Base-by-base conservation (phyloP, 768 basidiomycete species). In the Leccinum arenicola region DNA sequence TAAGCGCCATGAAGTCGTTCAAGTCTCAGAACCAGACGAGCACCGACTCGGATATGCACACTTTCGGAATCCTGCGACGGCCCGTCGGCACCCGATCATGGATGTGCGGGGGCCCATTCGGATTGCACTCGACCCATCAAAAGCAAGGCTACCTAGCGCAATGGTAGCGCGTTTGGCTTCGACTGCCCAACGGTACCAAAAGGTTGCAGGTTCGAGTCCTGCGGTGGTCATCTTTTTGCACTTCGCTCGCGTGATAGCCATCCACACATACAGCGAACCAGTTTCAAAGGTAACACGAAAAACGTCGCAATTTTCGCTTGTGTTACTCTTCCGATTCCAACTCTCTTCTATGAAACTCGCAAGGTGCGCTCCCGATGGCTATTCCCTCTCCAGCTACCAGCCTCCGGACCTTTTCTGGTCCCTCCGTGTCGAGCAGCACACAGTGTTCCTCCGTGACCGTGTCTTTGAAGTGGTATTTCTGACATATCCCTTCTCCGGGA, bases 171-270 rank as follows among this genome's bases (percentile, higher is more conserved):
- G 88, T 91, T 89, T 90, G 88, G 88, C 88, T 91, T 91, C 89
- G 88, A 89, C 82, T 67, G 85, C 84, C 78, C 64, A 75, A 77
- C 75, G 84, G 77, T 62, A 91, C 89, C 89, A 90, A 89, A 88
- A 91, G 90, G 89, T 87, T 91, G 89, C 89, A 91, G 89, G 90
- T 91, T 91, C 89, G 88, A 91, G 88, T 89, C 89, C 89, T 90
- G 89, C 88, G 86, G 88, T 88, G 86, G 84, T 89, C 88, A 89
- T 70, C 61, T 1, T 53, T 55, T 75, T 72, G 29, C 47, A n/a
- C 40, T 10, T 40, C 5, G 6, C 17, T 17, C 21, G 4, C 15
- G 8, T 15, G 38, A 17, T 40, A 6, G 17, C 21, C 35, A 19
- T 19, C 1, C 50, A 25, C 38, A 15, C 38, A 19, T 31, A 40